These are phyloP conservation scores for Lentithecium fluviatile DNA, from an alignment of 495 filamentous ascomycete genomes.

Conservation along the genomic window DNA sequence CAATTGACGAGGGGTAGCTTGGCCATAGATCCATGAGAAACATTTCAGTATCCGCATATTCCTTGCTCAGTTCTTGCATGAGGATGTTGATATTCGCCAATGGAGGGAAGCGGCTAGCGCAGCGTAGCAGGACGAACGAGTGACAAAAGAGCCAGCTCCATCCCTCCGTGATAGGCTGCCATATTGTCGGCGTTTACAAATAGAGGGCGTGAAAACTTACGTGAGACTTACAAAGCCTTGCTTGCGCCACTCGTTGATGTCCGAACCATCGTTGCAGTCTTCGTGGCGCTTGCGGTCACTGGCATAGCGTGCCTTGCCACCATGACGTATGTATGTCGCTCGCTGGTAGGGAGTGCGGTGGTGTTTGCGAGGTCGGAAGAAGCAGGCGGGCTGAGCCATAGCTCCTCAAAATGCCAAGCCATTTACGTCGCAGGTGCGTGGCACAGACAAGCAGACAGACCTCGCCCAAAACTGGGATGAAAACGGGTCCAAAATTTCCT, in stretches of 20 bases:
- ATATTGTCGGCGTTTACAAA: not conserved
- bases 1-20: not conserved
- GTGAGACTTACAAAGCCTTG: conserved; percentile 18
- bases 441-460: no score
- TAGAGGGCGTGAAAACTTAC: not conserved
- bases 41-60: conserved; percentile 9
- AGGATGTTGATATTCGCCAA: not conserved
- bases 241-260: conserved; percentile 16
- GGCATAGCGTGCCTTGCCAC: no score
- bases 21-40: conserved; percentile 15
- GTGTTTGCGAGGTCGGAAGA: no score
- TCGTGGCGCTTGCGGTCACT: no score
- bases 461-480: no score
- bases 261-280: no score
- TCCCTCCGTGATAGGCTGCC: conserved; percentile 3
- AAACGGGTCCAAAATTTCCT: no score
- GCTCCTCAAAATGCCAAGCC: no score
- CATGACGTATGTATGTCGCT: no score
- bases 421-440: no score
- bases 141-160: conserved; percentile 25
- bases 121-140: not conserved
- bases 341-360: no score
- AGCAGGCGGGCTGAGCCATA: no score
- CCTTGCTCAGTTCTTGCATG: not conserved
- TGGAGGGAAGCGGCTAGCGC: conserved; percentile 1